Evolutionary conservation across 129 eudicot genomes (phyloP).

Genomic region (Rutidosis leptorrhynchoides): DNA sequence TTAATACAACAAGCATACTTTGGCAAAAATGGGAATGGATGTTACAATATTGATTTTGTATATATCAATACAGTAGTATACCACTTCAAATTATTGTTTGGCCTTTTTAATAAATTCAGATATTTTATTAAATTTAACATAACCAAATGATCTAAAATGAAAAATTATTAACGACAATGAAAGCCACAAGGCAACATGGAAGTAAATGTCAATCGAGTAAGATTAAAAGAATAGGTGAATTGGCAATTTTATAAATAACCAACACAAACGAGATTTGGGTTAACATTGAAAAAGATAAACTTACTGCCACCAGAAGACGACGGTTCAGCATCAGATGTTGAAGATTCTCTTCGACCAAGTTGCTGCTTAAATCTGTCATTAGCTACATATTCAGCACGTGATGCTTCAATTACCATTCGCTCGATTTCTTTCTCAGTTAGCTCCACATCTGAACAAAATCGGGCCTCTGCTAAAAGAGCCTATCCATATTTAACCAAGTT

Average conservation of each 20-base stretch:
- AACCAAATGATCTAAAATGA: no score
- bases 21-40: not conserved
- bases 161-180: no score
- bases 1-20: not conserved
- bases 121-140: no score
- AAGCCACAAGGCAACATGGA: no score
- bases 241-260: not conserved
- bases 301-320: conserved; percentile 95
- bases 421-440: conserved; percentile 96
- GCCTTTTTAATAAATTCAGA: no score
- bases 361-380: conserved; percentile 71
- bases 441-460: conserved; percentile 94
- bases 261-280: not conserved
- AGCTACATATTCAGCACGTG: conserved; percentile 86
- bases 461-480: conserved; percentile 97
- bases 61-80: no score
- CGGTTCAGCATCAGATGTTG: conserved; percentile 91
- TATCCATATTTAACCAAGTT: conserved; percentile 17
- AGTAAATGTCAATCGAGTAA: no score
- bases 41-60: not conserved
- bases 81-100: no score
- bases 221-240: not conserved
- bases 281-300: conserved; percentile 19
- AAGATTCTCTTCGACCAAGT: conserved; percentile 68
- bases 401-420: conserved; percentile 97